Percentiles rank a stretch among this genome's conserved stretches.
phyloP scores from a whole-genome alignment of 768 basidiomycete genomes.

The Hericium alpestre region DNA sequence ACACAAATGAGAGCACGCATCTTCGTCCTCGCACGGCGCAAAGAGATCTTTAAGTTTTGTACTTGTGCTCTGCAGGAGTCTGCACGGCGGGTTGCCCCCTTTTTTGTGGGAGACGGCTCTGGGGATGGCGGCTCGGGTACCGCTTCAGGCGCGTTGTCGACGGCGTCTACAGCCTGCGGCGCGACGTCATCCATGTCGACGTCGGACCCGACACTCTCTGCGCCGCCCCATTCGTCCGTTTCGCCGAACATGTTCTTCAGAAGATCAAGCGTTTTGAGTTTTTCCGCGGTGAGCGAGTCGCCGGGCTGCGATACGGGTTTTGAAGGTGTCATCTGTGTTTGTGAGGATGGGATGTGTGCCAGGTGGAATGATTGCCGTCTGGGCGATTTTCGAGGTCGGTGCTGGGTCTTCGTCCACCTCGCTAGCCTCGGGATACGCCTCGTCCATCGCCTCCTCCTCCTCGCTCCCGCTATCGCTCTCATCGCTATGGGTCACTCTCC shows the following conservation, averaged over 20 bases:
- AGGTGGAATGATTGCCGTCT: constrained; percentile 21
- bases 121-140: neutral
- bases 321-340: too few relatives aligned
- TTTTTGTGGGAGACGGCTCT: neutral
- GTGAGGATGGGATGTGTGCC: too few relatives aligned
- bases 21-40: constrained; percentile 55
- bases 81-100: neutral
- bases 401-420: neutral
- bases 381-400: neutral
- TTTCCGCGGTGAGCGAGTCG: constrained; percentile 34
- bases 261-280: constrained; percentile 38
- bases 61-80: constrained; percentile 11
- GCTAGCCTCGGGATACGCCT: neutral
- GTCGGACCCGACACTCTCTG: constrained; percentile 17
- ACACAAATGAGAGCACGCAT: constrained; percentile 23
- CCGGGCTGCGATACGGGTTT: too few relatives aligned
- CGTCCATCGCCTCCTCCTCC: neutral
- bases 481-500: neutral
- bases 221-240: constrained; percentile 31
- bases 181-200: constrained; percentile 14
- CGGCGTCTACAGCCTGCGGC: neutral
- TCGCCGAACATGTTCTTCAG: constrained; percentile 51
- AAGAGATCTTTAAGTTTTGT: constrained; percentile 62
- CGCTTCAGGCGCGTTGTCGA: neutral
- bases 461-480: neutral